Conservation (phyloP, 805 yeast genomes). For the Candida methanosorbosa region DNA sequence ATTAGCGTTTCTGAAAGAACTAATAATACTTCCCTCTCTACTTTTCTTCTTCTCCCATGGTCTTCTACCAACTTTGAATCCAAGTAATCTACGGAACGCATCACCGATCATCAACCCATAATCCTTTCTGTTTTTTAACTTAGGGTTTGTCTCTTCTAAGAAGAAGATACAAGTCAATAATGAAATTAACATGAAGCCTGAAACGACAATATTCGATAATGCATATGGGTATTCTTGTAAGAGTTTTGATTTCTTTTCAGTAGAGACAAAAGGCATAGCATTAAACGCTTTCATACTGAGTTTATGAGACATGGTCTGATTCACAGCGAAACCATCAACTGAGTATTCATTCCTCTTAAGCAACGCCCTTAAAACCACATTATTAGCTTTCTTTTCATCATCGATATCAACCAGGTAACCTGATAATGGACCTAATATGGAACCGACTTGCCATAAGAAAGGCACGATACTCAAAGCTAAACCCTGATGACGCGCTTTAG, state of each 20-base stretch:
- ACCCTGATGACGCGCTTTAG: conserved; percentile 50
- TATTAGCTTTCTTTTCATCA: neutral
- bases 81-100: conserved; percentile 10
- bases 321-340: neutral
- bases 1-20: no score
- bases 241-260: neutral
- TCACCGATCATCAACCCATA: conserved; percentile 39
- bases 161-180: conserved; percentile 33
- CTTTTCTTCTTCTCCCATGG: conserved; percentile 3
- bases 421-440: conserved; percentile 51
- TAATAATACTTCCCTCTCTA: neutral
- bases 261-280: neutral
- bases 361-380: neutral
- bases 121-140: conserved; percentile 29
- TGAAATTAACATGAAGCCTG: conserved; percentile 27
- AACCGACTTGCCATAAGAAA: conserved; percentile 51
- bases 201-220: conserved; percentile 42
- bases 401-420: conserved; percentile 28
- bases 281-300: neutral
- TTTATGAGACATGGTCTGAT: neutral
- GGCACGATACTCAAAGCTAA: conserved; percentile 56
- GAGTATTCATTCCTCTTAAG: neutral
- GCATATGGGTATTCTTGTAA: conserved; percentile 38
- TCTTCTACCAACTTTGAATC: conserved; percentile 8
- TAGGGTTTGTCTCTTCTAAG: conserved; percentile 23